Evolutionary conservation across 1,139 yeast species (phyloP), one percentile per base, ranked within the genome.

Genomic region (Yamadazyma spencermartinsiae): DNA sequence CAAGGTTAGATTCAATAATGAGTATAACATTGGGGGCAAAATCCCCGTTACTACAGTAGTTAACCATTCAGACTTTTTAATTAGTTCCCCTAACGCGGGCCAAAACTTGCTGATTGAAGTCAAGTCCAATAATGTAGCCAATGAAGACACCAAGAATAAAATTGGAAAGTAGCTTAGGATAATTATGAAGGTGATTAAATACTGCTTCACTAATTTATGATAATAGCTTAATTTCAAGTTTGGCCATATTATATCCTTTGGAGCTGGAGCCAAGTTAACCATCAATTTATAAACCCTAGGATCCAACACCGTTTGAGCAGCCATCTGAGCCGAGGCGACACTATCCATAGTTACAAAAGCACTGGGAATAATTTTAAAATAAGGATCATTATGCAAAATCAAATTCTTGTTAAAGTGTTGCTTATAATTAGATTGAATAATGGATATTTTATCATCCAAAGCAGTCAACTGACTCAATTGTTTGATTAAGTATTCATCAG

Each of bases 271-370:
- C 40, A 84, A 63, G 28, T 77, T 68, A 0, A 86, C 83, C 43
- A 84, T 81, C 40, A 85, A 65, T 49, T 80, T 82, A 54, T 83
- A 81, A 8, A 82, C 89, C 43, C 87, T 69, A 5, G 92, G 92
- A 52, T 85, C 92, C 39, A 85, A 60, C 0, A 85, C 86, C 0
- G 92, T 85, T 54, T 85, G 94, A 0, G 92, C 92, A 2, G 87
- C 86, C 87, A 84, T 83, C 59, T 85, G 94, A 0, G 92, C 92
- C 34, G 86, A 79, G 0, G 92, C 92, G 1, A 84, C 92, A 0
- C 88, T 79, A 47, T 83, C 88, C 92, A 85, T 83, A 1, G 92
- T 85, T 5, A 85, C 76, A 52, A 85, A 85, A 0, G 92, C 92
- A 8, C 87, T 77, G 8, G 87, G 81, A 0, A 86, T 72, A 20